Conservation (phyloP, 345 rosid species). For the Gossypium stocksii region DNA sequence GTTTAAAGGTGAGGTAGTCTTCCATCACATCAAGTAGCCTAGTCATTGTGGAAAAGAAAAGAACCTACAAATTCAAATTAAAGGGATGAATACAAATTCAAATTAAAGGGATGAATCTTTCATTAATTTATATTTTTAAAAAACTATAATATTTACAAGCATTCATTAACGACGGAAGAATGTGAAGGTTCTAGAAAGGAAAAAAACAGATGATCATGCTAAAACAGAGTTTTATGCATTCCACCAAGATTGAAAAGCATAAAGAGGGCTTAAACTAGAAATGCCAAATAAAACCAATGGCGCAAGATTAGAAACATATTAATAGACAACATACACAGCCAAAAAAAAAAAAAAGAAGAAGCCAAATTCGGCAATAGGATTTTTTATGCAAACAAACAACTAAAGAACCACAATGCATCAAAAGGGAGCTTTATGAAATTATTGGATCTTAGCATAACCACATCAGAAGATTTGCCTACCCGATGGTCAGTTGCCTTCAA, state of each 20-base stretch:
- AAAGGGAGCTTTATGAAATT: background rate
- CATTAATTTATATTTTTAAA: background rate
- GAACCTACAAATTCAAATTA: slow-evolving; percentile 49
- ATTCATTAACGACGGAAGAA: background rate
- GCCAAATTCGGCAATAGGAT: background rate
- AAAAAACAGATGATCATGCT: background rate
- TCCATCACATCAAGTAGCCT: slow-evolving; percentile 97
- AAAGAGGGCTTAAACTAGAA: background rate
- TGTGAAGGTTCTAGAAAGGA: background rate
- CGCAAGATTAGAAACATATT: background rate
- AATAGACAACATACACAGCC: background rate
- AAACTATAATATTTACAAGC: background rate
- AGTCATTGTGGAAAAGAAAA: slow-evolving; percentile 96
- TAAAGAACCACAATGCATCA: background rate
- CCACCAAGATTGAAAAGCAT: background rate
- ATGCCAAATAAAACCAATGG: background rate
- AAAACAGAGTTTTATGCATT: background rate
- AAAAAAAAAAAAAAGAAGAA: background rate
- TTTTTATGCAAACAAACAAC: background rate
- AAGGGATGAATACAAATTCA: slow-evolving; percentile 19
- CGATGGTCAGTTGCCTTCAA: slow-evolving; percentile 89
- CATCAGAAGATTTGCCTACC: slow-evolving; percentile 38
- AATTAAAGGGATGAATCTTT: background rate
- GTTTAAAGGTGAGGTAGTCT: slow-evolving; percentile 69
- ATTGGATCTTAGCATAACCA: slow-evolving; percentile 4